Base-by-base conservation (phyloP, 805 yeast genomes). In the Cyberlindnera nakhonratchasimensis region DNA sequence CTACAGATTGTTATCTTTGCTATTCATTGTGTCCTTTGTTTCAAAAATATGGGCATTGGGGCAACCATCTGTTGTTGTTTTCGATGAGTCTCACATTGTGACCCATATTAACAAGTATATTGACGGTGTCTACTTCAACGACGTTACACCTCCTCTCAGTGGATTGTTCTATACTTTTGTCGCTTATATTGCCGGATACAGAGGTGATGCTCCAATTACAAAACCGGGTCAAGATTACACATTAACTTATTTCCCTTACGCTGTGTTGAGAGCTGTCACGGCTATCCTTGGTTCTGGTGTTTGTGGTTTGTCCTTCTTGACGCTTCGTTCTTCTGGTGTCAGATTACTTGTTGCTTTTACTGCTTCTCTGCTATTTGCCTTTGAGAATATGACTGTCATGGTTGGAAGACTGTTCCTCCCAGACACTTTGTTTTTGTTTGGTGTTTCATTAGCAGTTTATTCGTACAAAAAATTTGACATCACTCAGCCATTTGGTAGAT, bases 111-210 rank as follows among this genome's bases (percentile, higher is more conserved):
- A 59, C 32, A 64, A 69, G 28, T 79, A 79, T 60, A 70, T 70
- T 49, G 66, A 66, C 39, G 86, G 86, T 19, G 68, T 72, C 30
- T 82, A 77, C 58, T 82, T 80, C 61, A 67, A 82, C 52, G 89
- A 82, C 53, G 81, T 81, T 21, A 83, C 82, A 49, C 90, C 91
- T 10, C 90, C 91, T 5, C 64, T 84, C 39, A 80, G 75, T 29
- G 79, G 81, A 51, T 62, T 84, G 61, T 59, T 80, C 11, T 80
- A 72, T 53, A 78, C 77, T 23, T 68, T 73, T 40, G 65, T 80
- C 7, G 81, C 80, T 3, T 61, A 66, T 46, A 29, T 76, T 14
- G 69, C 69, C 26, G 80, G 82, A 5, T 79, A 73, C 64, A 69
- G 77, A 48, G 86, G 57, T 9, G 53, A 43, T 22, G 51, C 54